Percentiles rank a stretch among this genome's conserved stretches.
These are phyloP conservation scores for Fusarium sp. DNA, from an alignment of 2,329 filamentous ascomycete genomes.

Conservation along the genomic window DNA sequence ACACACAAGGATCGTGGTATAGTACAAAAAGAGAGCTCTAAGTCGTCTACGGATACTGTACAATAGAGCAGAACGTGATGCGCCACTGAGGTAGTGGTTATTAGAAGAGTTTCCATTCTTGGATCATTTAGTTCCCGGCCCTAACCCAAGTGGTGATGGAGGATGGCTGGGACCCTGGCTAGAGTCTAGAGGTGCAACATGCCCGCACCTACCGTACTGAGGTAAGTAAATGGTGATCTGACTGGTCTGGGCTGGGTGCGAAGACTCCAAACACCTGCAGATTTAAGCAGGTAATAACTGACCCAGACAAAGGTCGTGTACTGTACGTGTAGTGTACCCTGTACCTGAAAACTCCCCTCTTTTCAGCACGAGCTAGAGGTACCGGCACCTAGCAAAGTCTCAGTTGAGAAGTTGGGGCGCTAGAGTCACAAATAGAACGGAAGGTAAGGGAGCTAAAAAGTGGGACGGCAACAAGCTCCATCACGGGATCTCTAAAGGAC, in stretches of 20 bases:
- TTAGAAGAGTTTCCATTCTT: slow-evolving; percentile 38
- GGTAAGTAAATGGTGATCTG: neutral
- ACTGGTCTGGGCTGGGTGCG: neutral
- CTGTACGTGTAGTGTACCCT: neutral
- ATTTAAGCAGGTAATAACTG: neutral
- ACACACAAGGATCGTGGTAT: neutral
- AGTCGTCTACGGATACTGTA: neutral
- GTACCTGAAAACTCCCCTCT: neutral
- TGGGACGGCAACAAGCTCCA: slow-evolving; percentile 44
- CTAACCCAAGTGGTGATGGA: slow-evolving; percentile 26
- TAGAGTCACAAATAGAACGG: slow-evolving; percentile 13
- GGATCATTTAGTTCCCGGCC: slow-evolving; percentile 35
- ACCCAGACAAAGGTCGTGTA: neutral
- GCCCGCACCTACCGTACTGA: neutral
- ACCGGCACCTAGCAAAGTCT: neutral
- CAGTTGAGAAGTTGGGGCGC: neutral
- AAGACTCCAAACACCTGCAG: slow-evolving; percentile 7
- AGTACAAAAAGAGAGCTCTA: neutral
- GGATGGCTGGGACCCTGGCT: slow-evolving; percentile 29
- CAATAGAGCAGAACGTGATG: neutral
- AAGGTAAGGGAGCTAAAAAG: slow-evolving; percentile 40
- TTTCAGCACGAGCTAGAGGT: slow-evolving; percentile 6
- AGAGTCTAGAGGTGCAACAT: slow-evolving; percentile 1
- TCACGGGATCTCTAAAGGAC: slow-evolving; percentile 55
- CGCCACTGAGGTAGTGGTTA: slow-evolving; percentile 34